phyloP scores from a whole-genome alignment of 176 grass and related monocot species.

The Rhynchospora tenuis region DNA sequence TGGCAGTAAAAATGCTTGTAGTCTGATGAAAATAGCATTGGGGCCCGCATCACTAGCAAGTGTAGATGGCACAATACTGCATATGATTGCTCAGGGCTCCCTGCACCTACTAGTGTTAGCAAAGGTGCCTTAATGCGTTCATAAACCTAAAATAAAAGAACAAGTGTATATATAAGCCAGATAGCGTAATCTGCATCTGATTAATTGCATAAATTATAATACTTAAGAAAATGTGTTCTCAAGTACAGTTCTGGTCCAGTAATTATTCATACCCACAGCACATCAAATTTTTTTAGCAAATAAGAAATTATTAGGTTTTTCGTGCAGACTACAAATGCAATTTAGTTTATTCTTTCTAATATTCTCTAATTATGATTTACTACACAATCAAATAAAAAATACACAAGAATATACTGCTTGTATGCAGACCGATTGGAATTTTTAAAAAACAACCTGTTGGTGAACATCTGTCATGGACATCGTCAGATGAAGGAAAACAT shows the following conservation, averaged over 20 bases:
- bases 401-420: background rate
- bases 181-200: background rate
- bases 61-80: conserved; percentile 92
- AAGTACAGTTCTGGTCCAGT: background rate
- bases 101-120: conserved; percentile 94
- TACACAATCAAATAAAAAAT: background rate
- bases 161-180: conserved; percentile 24
- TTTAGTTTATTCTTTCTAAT: conserved; percentile 3
- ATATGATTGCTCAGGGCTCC: conserved; percentile 98
- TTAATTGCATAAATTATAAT: background rate
- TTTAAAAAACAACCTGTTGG: conserved; percentile 64
- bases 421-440: conserved; percentile 5
- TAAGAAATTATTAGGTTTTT: background rate
- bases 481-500: conserved; percentile 96
- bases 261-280: background rate
- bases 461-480: conserved; percentile 99
- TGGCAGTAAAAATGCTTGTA: conserved; percentile 99
- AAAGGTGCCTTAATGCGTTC: conserved; percentile 98
- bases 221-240: background rate
- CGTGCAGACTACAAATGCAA: background rate
- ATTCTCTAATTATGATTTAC: background rate
- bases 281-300: background rate
- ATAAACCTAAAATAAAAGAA: conserved; percentile 65
- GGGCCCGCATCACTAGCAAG: conserved; percentile 91
- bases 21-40: conserved; percentile 95